phyloP scores from a whole-genome alignment of 148 eudicot species.

The Limonium bicolor region DNA sequence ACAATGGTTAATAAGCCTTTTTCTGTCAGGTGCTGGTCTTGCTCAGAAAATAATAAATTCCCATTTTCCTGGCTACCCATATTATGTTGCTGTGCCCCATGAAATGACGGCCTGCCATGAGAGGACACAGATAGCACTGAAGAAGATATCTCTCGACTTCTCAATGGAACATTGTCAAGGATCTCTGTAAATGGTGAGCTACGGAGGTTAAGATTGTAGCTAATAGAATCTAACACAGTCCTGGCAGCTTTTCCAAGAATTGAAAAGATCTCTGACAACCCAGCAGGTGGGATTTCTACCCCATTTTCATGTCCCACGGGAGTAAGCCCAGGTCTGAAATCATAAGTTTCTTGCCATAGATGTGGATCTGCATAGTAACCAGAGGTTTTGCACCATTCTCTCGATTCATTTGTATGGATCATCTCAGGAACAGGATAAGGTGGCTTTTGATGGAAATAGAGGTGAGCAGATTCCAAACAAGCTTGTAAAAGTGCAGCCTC shows the following conservation, averaged over 20 bases:
- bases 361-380: constrained; percentile 89
- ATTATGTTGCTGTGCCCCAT: constrained; percentile 75
- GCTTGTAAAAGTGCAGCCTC: constrained; percentile 81
- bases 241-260: constrained; percentile 72
- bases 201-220: constrained; percentile 71
- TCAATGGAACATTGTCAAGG: constrained; percentile 87
- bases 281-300: constrained; percentile 73
- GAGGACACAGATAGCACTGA: constrained; percentile 77
- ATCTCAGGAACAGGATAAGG: constrained; percentile 57
- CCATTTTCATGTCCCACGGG: constrained; percentile 36
- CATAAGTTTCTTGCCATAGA: constrained; percentile 79
- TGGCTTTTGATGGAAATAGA: constrained; percentile 72
- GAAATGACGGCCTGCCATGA: constrained; percentile 83
- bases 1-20: constrained; percentile 70
- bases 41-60: constrained; percentile 67
- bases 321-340: constrained; percentile 81
- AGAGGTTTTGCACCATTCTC: constrained; percentile 94
- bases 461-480: constrained; percentile 71
- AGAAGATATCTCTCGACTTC: constrained; percentile 78
- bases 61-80: constrained; percentile 74
- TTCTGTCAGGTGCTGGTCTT: constrained; percentile 51
- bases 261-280: constrained; percentile 53
- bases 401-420: constrained; percentile 55
- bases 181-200: constrained; percentile 84
- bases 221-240: constrained; percentile 73